A percentile compares a stretch with the other conserved stretches of the same genome.
Conservation (phyloP, 2,329 filamentous ascomycete genomes). For the Ceratocystis cubensis region DNA sequence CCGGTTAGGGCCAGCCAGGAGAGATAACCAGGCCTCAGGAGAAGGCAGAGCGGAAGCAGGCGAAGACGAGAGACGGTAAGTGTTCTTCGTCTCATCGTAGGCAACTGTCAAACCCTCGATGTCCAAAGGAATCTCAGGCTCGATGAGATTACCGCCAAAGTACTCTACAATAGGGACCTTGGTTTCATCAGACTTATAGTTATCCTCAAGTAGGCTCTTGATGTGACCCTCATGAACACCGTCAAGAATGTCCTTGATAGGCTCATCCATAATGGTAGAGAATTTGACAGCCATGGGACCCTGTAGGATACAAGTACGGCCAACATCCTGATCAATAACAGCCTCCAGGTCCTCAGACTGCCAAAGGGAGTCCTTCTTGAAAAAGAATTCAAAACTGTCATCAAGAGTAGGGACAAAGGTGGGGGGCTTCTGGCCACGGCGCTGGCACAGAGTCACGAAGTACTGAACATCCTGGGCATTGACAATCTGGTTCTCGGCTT, state of each 20-base stretch:
- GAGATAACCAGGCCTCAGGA: slow-evolving; percentile 70
- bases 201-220: slow-evolving; percentile 59
- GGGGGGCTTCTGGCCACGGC: slow-evolving; percentile 86
- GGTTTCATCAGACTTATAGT: slow-evolving; percentile 61
- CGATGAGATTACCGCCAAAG: slow-evolving; percentile 78
- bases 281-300: slow-evolving; percentile 87
- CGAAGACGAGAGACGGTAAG: slow-evolving; percentile 69
- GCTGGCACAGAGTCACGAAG: slow-evolving; percentile 85
- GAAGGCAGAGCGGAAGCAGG: slow-evolving; percentile 63
- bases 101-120: slow-evolving; percentile 77
- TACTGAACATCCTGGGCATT: slow-evolving; percentile 97
- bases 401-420: slow-evolving; percentile 94
- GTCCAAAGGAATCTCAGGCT: slow-evolving; percentile 58
- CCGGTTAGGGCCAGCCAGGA: slow-evolving; percentile 72
- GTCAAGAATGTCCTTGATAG: slow-evolving; percentile 87
- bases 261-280: slow-evolving; percentile 81
- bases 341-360: slow-evolving; percentile 96
- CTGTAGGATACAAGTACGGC: slow-evolving; percentile 89
- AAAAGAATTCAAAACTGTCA: slow-evolving; percentile 96
- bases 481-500: slow-evolving; percentile 81
- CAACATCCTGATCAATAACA: slow-evolving; percentile 90
- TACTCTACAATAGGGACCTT: slow-evolving; percentile 82
- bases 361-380: slow-evolving; percentile 99
- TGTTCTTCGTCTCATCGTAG: slow-evolving; percentile 64
- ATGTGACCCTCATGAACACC: slow-evolving; percentile 85